Evolutionary conservation across 345 rosid genomes (phyloP), one percentile per base, ranked within the genome.

Genomic region (Ailanthus altissimus): DNA sequence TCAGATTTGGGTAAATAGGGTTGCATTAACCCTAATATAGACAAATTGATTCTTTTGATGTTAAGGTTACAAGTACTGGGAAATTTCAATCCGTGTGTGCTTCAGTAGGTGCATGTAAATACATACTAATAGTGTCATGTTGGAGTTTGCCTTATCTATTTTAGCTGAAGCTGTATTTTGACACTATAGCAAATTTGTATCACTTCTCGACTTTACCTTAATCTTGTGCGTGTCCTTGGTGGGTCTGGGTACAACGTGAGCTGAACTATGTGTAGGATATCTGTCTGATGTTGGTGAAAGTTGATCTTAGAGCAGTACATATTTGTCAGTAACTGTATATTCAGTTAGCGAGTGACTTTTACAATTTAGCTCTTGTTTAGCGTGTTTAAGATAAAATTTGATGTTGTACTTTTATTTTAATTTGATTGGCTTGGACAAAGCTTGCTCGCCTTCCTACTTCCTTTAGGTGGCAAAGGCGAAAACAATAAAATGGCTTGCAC

Each of bases 251-350:
- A 25, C 12, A 72, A 25, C 75, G 23, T 56, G 40, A 53, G 18
- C 25, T 4, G 46, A 54, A 42, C n/a, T 57, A 47, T 15, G 15
- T 8, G 62, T 42, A 42, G 10, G 40, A 58, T 11, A 11, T 70
- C n/a, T n/a, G n/a, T n/a, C n/a, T n/a, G n/a, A n/a, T 23, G 60
- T n/a, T 25, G 15, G 18, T 72, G 59, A 54, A 42, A 57, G 42
- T 57, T 72, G 65, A 57, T 58, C 38, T 71, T 36, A 43, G 21
- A 71, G 28, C 49, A 14, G 36, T 71, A 21, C 32, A 50, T 51
- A 50, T 70, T 32, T 67, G 56, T 40, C 25, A 10, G 38, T 64
- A 12, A 15, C 3, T 40, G 16, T 23, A n/a, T 38, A 12, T 21
- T 23, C 54, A 43, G 53, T 54, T 6, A 11, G 23, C 59, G 20